Evolutionary conservation across 2,329 filamentous ascomycete species (phyloP), one percentile per base, ranked within the genome.

Genomic region (Aspergillus terreus): DNA sequence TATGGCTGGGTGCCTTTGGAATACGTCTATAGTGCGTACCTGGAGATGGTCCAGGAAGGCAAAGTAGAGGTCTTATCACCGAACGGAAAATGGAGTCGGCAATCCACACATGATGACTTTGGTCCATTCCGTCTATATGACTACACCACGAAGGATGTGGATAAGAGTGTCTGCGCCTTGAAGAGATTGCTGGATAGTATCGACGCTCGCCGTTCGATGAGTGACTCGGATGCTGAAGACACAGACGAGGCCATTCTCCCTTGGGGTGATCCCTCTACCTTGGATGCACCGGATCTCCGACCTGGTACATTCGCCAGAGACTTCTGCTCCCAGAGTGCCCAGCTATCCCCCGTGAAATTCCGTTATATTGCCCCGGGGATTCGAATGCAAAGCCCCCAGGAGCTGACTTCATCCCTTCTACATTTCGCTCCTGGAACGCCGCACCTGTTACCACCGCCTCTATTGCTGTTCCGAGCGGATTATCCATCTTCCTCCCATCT

Each of bases 321-420:
- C 32, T 52, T 52, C 19, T 41, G 45, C 6, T 38, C 6, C 2
- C 33, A 41, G 6, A 46, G 30, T 15, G 33, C 19, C 19, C 38
- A 7, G 35, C n/a, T 25, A 38, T 44, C 5, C 40, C 46, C 25
- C 6, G 38, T 42, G 33, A 12, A 21, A 33, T 52, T 50, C 21
- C 46, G 32, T 23, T 47, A 47, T 32, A 51, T 55, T 38, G 46
- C 49, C 2, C 49, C 49, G 27, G 52, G 49, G 7, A 46, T 55
- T 32, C 23, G 40, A 19, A 32, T 55, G 23, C 53, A 46, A 15
- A 51, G 17, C 7, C 10, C 47, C 17, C 21, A 43, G 17, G 46
- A 52, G 23, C 46, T 51, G 11, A 6, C 43, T 44, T 38, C 14
- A n/a, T n/a, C 6, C 9, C 14, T n/a, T 1, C 14, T 33, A 40